phyloP scores from a whole-genome alignment of 768 basidiomycete species.

The Serendipita sp. region DNA sequence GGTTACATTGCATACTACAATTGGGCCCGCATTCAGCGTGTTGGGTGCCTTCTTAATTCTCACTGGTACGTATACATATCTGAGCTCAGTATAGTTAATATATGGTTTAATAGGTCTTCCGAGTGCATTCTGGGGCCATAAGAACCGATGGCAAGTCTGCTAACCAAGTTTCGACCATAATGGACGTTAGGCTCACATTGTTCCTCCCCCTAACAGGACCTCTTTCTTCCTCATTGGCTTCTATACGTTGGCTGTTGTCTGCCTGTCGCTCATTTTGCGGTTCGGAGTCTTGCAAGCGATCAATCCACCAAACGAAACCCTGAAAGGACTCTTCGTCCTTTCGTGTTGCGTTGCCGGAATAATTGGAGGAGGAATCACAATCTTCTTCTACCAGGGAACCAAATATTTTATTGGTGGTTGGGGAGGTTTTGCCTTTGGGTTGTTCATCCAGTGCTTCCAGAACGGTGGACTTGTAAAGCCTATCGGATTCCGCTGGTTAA shows the following conservation, averaged over 20 bases:
- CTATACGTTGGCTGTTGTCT: constrained; percentile 74
- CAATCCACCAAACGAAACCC: constrained; percentile 58
- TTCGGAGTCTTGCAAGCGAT: constrained; percentile 76
- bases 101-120: constrained; percentile 43
- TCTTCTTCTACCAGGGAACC: constrained; percentile 86
- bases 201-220: constrained; percentile 37
- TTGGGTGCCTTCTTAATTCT: constrained; percentile 77
- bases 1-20: constrained; percentile 38
- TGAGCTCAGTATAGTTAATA: not conserved
- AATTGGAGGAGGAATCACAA: constrained; percentile 68
- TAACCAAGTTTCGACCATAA: too few species aligned
- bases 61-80: constrained; percentile 22
- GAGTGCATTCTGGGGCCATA: constrained; percentile 83
- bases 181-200: constrained; percentile 6
- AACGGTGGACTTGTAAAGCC: constrained; percentile 65
- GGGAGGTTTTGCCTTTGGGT: constrained; percentile 72
- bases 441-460: constrained; percentile 77
- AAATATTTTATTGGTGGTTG: constrained; percentile 54
- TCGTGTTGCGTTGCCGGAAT: constrained; percentile 64
- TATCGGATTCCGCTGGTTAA: constrained; percentile 73
- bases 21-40: constrained; percentile 82
- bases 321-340: constrained; percentile 83
- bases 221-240: constrained; percentile 89
- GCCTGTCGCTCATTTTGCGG: constrained; percentile 72
- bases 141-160: constrained; percentile 70